phyloP scores from a whole-genome alignment of 352 stramenopile species.

The Phytophthora cactorum region DNA sequence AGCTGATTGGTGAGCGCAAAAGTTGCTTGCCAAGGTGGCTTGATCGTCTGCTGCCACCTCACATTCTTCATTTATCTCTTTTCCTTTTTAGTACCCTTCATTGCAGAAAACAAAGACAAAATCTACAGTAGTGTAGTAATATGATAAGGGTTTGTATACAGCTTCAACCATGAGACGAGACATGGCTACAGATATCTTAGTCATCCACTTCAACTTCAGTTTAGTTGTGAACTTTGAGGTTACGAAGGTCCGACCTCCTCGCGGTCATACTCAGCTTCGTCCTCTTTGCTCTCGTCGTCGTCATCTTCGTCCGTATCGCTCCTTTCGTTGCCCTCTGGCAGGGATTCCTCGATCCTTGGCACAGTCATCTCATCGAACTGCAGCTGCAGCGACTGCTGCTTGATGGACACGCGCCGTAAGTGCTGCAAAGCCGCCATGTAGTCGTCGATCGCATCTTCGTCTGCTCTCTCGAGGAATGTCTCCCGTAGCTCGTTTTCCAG shows the following conservation, averaged over 20 bases:
- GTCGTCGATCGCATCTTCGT: slow-evolving; percentile 69
- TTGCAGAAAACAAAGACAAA: slow-evolving; percentile 33
- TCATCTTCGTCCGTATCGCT: slow-evolving; percentile 41
- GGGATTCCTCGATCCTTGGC: slow-evolving; percentile 4
- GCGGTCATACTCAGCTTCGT: slow-evolving; percentile 19
- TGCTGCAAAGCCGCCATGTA: slow-evolving; percentile 73
- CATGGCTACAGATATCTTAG: slow-evolving; percentile 1
- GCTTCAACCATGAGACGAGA: slow-evolving; percentile 15
- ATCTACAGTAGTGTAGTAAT: slow-evolving; percentile 34
- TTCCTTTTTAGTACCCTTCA: slow-evolving; percentile 16
- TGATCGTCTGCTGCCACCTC: background rate
- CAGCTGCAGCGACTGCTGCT: slow-evolving; percentile 31
- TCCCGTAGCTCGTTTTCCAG: slow-evolving; percentile 71
- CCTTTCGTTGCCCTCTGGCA: slow-evolving; percentile 35
- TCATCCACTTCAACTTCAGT: slow-evolving; percentile 6
- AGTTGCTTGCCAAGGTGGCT: background rate
- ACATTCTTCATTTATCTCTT: slow-evolving; percentile 18
- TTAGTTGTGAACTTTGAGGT: slow-evolving; percentile 5
- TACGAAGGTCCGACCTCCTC: slow-evolving; percentile 8
- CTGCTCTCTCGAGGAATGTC: slow-evolving; percentile 67
- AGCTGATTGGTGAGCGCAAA: slow-evolving; percentile 2
- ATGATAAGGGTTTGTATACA: slow-evolving; percentile 21
- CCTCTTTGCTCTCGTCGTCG: slow-evolving; percentile 27
- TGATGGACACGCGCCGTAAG: slow-evolving; percentile 54
- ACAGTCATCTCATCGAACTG: slow-evolving; percentile 10